Evolutionary conservation across 192 early-diverging fungal species (phyloP).

Genomic region (Gigaspora rosea): DNA sequence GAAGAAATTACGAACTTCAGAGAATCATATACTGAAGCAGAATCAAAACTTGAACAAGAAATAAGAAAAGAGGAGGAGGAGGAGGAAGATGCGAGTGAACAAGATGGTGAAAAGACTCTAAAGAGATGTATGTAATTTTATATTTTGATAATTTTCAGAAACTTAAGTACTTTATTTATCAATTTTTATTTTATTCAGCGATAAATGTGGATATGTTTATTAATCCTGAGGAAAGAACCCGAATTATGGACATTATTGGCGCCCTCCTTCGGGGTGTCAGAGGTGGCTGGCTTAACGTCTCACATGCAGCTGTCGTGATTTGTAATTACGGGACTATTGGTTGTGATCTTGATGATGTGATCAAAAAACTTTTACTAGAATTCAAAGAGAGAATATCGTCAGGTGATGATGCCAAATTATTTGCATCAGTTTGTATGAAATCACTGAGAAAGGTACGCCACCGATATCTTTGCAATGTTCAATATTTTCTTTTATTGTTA

Average conservation of each 20-base stretch:
- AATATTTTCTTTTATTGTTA: too few species aligned
- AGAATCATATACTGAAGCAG: constrained; percentile 32
- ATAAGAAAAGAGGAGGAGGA: constrained; percentile 23
- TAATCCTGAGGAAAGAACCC: constrained; percentile 31
- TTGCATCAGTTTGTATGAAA: too few species aligned
- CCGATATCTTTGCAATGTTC: too few species aligned
- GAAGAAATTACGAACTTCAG: constrained; percentile 37
- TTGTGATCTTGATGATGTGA: constrained; percentile 47
- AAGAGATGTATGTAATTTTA: not conserved
- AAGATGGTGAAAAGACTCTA: not conserved
- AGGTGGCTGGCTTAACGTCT: constrained; percentile 46
- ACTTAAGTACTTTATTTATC: not conserved
- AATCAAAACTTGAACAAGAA: constrained; percentile 17
- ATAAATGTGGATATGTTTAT: constrained; percentile 5
- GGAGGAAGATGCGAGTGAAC: not conserved
- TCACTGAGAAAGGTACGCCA: too few species aligned
- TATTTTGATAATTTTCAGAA: not conserved
- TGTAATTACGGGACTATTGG: constrained; percentile 44
- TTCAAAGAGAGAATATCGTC: too few species aligned
- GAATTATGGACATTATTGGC: constrained; percentile 44
- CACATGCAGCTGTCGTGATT: constrained; percentile 35
- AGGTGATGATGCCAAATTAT: too few species aligned
- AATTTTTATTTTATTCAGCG: not conserved
- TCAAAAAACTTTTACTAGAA: constrained; percentile 30
- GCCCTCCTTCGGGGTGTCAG: constrained; percentile 46